Evolutionary conservation across 371 early-diverging fungal genomes (phyloP).

Genomic region (Modicella reniformis): DNA sequence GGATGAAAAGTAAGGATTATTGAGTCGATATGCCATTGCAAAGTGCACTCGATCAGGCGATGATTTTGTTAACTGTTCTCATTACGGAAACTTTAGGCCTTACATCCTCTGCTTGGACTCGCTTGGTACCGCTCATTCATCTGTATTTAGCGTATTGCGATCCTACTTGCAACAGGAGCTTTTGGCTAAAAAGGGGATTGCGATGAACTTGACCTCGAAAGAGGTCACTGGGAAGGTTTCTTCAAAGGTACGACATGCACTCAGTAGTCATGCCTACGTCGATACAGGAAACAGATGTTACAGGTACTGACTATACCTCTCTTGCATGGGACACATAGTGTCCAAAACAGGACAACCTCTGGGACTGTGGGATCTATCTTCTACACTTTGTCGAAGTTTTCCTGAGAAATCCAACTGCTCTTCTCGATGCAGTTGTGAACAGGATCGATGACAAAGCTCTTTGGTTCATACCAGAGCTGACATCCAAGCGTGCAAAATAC

Average conservation of each 20-base stretch:
- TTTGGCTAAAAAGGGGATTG: conserved; percentile 34
- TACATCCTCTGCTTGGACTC: conserved; percentile 66
- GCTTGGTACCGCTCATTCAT: conserved; percentile 57
- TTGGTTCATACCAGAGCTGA: conserved; percentile 34
- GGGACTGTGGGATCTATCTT: conserved; percentile 75
- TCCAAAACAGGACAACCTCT: conserved; percentile 67
- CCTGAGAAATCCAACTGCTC: conserved; percentile 51
- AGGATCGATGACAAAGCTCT: conserved; percentile 28
- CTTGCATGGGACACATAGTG: conserved; percentile 9
- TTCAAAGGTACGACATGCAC: conserved; percentile 26
- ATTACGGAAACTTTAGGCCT: conserved; percentile 23
- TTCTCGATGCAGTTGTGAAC: conserved; percentile 45
- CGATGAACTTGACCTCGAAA: conserved; percentile 26
- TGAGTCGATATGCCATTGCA: background rate
- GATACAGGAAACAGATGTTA: background rate
- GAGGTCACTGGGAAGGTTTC: conserved; percentile 52
- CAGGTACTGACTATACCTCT: background rate
- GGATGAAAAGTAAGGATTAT: conserved; percentile 22
- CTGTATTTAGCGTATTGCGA: conserved; percentile 54
- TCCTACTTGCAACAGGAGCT: conserved; percentile 56
- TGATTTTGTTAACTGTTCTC: background rate
- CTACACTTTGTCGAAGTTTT: conserved; percentile 65
- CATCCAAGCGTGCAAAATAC: conserved; percentile 36
- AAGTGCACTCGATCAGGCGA: too few species aligned
- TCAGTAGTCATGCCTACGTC: background rate